phyloP scores from a whole-genome alignment of 2,329 filamentous ascomycete species.

The Penicillium capsulatum region DNA sequence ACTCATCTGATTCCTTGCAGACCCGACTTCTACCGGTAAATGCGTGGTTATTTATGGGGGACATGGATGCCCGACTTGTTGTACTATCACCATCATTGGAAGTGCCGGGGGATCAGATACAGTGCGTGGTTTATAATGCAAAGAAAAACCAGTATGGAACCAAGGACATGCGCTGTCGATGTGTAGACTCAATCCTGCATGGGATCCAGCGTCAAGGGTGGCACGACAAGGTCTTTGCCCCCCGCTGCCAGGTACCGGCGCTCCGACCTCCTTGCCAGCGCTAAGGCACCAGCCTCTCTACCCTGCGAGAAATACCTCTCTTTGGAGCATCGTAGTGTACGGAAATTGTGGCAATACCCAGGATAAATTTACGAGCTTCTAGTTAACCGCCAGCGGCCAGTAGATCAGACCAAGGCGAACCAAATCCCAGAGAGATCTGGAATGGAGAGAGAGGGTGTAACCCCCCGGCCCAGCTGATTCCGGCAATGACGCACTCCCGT shows the following conservation, averaged over 20 bases:
- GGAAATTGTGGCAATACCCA: no score
- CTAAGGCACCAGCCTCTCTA: constrained; percentile 8
- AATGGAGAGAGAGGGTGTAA: constrained; percentile 6
- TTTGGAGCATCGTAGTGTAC: no score
- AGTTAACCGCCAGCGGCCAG: no score
- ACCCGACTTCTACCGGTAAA: constrained; percentile 83
- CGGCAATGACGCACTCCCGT: constrained; percentile 24
- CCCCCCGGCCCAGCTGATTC: constrained; percentile 16
- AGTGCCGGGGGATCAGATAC: constrained; percentile 8
- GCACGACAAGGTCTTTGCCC: background rate
- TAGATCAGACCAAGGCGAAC: no score
- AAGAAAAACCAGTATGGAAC: background rate
- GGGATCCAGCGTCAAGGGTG: no score
- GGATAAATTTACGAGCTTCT: background rate
- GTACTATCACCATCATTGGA: constrained; percentile 29
- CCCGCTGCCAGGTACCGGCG: constrained; percentile 22
- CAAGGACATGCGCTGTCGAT: no score
- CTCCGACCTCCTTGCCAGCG: constrained; percentile 17
- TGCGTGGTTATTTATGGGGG: constrained; percentile 7
- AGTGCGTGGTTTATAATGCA: background rate
- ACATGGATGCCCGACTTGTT: constrained; percentile 25
- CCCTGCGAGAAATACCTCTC: background rate
- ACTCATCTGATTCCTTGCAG: constrained; percentile 52
- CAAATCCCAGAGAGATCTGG: no score
- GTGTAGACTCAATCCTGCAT: no score